Evolutionary conservation across 805 yeast genomes (phyloP), one percentile per base, ranked within the genome.

Genomic region (Candida mattraensis): DNA sequence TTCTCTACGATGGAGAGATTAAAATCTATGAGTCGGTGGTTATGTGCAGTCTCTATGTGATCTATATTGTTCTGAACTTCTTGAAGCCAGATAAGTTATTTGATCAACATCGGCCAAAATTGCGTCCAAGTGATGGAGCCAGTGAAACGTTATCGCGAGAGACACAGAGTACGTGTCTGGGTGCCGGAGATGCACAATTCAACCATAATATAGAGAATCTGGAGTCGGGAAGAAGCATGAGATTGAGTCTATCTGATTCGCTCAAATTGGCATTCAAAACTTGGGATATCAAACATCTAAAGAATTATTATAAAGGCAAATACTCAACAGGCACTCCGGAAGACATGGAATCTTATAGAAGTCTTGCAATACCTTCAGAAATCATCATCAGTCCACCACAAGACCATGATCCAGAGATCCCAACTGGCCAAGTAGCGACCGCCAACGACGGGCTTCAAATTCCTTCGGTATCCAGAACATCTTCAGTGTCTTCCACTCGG

Each of bases 1-100:
- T 80, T 30, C 58, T 84, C 6, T 45, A 64, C 2, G 81, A 76
- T 54, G 84, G 84, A 1, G 57, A 60, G 8, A 61, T 93, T 15
- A 66, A 68, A 26, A 51, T 73, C 10, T 51, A 67, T 57, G 83
- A 80, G 47, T 81, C 94, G 39, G 33, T 73, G 0, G 40, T 69
- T 7, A 72, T 89, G 74, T 63, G 83, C 7, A 39, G 56, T 0
- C 53, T 78, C 5, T 88, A 89, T 54, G 42, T 72, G 1, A 39
- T 54, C 0, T 89, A 87, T 51, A 86, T 86, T 3, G 37, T 64
- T 0, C 62, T 58, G 41, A 80, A 38, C 30, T 34, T 52, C 20
- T 13, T 51, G 8, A 24, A 39, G 8, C 58, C 58, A 2, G 48
- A 47, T 2, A 42, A 27, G 23, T 16, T 42, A 10, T 14, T 48